Evolutionary conservation across 176 grass and related monocot species (phyloP).

Genomic region (Carex scoparia): DNA sequence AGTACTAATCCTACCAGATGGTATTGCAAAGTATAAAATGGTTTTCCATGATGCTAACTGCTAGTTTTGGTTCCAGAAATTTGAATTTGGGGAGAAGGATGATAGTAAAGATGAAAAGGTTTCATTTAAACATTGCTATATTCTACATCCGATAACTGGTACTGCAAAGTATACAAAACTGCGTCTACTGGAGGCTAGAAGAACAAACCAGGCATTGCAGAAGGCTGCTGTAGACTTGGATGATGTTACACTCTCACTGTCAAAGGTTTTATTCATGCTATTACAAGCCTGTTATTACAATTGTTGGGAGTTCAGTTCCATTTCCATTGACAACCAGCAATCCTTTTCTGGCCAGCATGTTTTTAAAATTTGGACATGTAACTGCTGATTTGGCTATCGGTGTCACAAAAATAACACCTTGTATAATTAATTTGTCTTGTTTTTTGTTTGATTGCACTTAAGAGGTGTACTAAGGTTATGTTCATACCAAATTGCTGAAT

Average conservation of each 20-base stretch:
- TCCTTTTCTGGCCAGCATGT: neutral
- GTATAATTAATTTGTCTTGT: neutral
- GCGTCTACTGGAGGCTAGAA: slow-evolving; percentile 66
- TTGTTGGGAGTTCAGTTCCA: slow-evolving; percentile 8
- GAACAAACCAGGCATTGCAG: slow-evolving; percentile 78
- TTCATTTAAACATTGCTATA: slow-evolving; percentile 62
- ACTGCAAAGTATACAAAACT: slow-evolving; percentile 87
- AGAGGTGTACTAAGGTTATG: neutral
- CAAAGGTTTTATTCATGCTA: slow-evolving; percentile 51
- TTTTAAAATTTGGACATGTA: neutral
- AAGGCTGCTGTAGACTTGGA: slow-evolving; percentile 89
- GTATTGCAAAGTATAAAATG: neutral
- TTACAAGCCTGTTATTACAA: neutral
- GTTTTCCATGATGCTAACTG: slow-evolving; percentile 3
- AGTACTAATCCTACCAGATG: neutral
- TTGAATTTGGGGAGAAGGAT: slow-evolving; percentile 55
- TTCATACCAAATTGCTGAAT: neutral
- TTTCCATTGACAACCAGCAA: neutral
- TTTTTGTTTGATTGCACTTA: neutral
- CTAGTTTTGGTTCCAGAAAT: slow-evolving; percentile 49
- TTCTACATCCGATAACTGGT: slow-evolving; percentile 84
- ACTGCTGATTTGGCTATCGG: neutral
- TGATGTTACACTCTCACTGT: slow-evolving; percentile 85
- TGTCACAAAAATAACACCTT: neutral
- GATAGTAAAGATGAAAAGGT: slow-evolving; percentile 20